These are phyloP conservation scores for Wickerhamiella qilinensis DNA, from an alignment of 805 yeast species.

Conservation along the genomic window DNA sequence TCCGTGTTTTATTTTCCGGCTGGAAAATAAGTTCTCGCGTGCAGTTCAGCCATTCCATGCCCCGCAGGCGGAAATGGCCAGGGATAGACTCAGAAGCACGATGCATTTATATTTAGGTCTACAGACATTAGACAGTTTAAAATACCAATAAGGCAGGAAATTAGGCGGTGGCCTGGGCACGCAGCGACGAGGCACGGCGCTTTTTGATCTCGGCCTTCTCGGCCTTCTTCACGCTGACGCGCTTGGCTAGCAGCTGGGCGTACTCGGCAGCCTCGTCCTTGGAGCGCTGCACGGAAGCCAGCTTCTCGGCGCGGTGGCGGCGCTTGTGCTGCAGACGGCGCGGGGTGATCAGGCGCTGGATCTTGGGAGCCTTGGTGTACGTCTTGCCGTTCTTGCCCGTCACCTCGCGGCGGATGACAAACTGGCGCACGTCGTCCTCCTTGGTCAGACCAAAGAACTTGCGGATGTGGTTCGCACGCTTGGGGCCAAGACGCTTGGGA, in stretches of 20 bases:
- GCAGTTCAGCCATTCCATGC: too few species aligned
- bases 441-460: slow-evolving; percentile 96
- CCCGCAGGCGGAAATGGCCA: too few species aligned
- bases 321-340: slow-evolving; percentile 99
- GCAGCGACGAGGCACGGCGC: slow-evolving; percentile 99
- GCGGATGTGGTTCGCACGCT: slow-evolving; percentile 99
- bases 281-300: slow-evolving; percentile 94
- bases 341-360: slow-evolving; percentile 98
- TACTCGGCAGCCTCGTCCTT: slow-evolving; percentile 99
- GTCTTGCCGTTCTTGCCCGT: slow-evolving; percentile 88
- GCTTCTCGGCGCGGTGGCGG: slow-evolving; percentile 83
- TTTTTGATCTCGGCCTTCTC: slow-evolving; percentile 96
- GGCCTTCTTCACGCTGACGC: slow-evolving; percentile 96
- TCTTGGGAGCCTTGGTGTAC: slow-evolving; percentile 99
- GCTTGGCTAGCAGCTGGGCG: slow-evolving; percentile 96
- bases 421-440: slow-evolving; percentile 82
- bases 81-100: too few species aligned
- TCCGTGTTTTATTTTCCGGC: too few species aligned
- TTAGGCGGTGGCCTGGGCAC: slow-evolving; percentile 10
- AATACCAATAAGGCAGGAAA: neutral
- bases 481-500: slow-evolving; percentile 99
- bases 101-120: neutral
- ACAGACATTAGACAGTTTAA: neutral
- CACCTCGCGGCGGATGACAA: slow-evolving; percentile 96
- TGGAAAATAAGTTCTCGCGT: too few species aligned